Conservation (phyloP, 805 yeast genomes). For the Torulaspora maleeae region DNA sequence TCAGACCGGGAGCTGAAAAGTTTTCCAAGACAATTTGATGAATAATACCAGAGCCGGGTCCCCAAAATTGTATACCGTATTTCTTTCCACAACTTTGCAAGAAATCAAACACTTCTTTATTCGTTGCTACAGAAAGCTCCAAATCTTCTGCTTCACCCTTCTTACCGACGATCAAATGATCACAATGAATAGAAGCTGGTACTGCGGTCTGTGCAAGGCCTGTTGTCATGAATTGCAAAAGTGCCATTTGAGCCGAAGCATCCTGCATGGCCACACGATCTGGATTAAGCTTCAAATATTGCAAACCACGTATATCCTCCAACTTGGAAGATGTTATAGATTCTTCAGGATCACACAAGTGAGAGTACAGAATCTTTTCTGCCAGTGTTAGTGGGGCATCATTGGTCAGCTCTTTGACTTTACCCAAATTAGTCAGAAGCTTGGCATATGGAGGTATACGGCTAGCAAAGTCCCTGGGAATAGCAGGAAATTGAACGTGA, state of each 20-base stretch:
- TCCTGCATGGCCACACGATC: conserved; percentile 99
- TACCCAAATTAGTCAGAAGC: conserved; percentile 56
- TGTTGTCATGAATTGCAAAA: conserved; percentile 96
- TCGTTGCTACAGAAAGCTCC: conserved; percentile 71
- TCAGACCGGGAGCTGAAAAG: conserved; percentile 92
- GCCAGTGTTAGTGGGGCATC: conserved; percentile 84
- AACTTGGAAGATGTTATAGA: conserved; percentile 53
- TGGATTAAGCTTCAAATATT: conserved; percentile 88
- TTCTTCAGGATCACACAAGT: conserved; percentile 83
- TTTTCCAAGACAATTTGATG: conserved; percentile 97
- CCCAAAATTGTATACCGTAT: conserved; percentile 98
- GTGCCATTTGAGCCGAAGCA: conserved; percentile 99
- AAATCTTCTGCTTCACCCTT: conserved; percentile 86
- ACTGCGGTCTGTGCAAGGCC: conserved; percentile 83
- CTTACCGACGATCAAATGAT: conserved; percentile 95
- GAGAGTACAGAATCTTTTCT: conserved; percentile 91
- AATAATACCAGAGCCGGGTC: conserved; percentile 98
- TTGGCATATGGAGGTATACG: conserved; percentile 88
- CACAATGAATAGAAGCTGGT: conserved; percentile 96
- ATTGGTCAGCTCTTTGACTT: conserved; percentile 60
- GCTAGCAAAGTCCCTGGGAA: conserved; percentile 58
- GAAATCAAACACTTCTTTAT: conserved; percentile 94
- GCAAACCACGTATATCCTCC: conserved; percentile 69
- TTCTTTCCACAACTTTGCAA: conserved; percentile 87
- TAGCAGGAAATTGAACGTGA: conserved; percentile 26